phyloP scores from a whole-genome alignment of 2,329 filamentous ascomycete species.

The Colletotrichum destructivum region DNA sequence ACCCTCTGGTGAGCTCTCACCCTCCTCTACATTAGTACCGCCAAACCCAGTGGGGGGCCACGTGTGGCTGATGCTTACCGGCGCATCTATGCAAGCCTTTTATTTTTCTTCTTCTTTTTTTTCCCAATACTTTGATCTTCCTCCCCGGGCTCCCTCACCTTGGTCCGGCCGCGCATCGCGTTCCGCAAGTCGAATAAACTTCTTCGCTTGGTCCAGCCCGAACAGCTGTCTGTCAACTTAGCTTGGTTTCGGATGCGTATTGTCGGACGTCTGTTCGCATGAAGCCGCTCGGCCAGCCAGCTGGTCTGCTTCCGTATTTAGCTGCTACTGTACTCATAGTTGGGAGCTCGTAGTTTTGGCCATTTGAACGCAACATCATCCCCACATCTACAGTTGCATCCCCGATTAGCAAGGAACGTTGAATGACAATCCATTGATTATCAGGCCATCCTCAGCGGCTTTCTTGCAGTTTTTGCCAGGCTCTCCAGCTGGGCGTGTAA shows the following conservation, averaged over 20 bases:
- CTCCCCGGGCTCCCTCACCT: constrained; percentile 10
- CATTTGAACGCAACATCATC: background rate
- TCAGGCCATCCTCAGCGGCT: no score
- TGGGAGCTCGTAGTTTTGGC: no score
- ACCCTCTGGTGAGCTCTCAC: constrained; percentile 14
- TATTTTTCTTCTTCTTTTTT: background rate
- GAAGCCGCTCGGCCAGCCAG: constrained; percentile 1
- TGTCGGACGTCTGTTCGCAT: constrained; percentile 38
- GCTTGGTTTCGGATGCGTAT: constrained; percentile 32
- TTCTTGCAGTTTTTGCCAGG: no score
- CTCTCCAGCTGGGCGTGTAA: no score
- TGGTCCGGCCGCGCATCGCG: constrained; percentile 16
- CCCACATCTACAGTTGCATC: background rate
- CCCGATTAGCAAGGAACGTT: background rate
- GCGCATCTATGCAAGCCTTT: constrained; percentile 10
- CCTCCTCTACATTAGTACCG: constrained; percentile 10
- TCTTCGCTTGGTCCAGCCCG: constrained; percentile 9
- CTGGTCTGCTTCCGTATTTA: background rate
- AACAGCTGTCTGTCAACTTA: constrained; percentile 33
- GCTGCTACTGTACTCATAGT: background rate
- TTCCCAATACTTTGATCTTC: background rate
- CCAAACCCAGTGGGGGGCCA: constrained; percentile 4
- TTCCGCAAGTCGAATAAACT: constrained; percentile 28
- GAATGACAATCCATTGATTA: no score
- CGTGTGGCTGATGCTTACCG: constrained; percentile 27